phyloP scores from a whole-genome alignment of 1,139 yeast genomes.

The Kodamaea alishanica region DNA sequence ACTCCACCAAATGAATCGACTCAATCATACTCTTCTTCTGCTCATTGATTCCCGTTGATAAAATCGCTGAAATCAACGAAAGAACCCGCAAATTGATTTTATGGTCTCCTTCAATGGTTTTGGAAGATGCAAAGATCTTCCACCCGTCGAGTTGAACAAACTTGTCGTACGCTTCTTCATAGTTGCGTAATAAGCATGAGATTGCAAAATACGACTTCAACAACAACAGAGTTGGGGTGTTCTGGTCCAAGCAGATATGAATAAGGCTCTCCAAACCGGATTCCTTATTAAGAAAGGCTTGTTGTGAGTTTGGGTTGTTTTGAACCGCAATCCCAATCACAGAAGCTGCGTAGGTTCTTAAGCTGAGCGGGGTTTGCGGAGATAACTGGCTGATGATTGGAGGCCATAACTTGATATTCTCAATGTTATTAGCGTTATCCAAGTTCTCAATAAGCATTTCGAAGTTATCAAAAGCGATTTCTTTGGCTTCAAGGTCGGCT shows the following conservation, averaged over 20 bases:
- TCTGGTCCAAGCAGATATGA: conserved; percentile 27
- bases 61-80: conserved; percentile 54
- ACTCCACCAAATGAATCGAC: conserved; percentile 35
- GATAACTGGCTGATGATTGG: conserved; percentile 52
- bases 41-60: conserved; percentile 48
- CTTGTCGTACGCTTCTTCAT: conserved; percentile 47
- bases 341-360: conserved; percentile 63
- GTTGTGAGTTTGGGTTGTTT: conserved; percentile 75
- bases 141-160: conserved; percentile 68
- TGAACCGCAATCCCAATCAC: conserved; percentile 90
- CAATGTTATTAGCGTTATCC: conserved; percentile 92
- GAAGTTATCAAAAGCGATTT: conserved; percentile 82
- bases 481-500: conserved; percentile 58
- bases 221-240: conserved; percentile 36
- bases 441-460: conserved; percentile 92
- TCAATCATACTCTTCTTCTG: conserved; percentile 40
- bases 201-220: conserved; percentile 75
- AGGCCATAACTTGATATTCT: conserved; percentile 79
- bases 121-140: conserved; percentile 29
- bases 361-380: conserved; percentile 29
- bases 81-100: conserved; percentile 53
- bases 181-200: conserved; percentile 73
- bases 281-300: conserved; percentile 52
- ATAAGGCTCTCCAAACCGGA: conserved; percentile 49
- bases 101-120: conserved; percentile 15